These are phyloP conservation scores for Trichosanthes truncata DNA, from an alignment of 306 rosid species.

Conservation along the genomic window DNA sequence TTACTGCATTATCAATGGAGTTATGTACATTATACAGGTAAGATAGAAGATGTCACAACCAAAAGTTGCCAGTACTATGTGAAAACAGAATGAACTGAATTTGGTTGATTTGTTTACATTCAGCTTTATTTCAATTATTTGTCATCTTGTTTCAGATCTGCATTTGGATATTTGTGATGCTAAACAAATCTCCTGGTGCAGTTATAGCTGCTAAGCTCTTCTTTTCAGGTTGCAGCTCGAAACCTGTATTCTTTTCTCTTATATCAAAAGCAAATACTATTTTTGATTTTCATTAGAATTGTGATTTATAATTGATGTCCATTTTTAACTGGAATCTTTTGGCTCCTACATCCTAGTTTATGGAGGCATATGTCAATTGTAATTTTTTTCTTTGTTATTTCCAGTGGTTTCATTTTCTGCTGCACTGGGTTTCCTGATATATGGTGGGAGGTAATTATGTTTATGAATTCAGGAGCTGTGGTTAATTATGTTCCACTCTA, in stretches of 20 bases:
- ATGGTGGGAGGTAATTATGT: constrained; percentile 69
- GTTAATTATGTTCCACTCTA: neutral
- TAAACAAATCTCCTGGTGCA: constrained; percentile 28
- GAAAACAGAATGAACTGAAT: neutral
- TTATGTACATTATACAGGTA: constrained; percentile 50
- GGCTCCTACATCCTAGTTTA: neutral
- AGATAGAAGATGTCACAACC: constrained; percentile 6
- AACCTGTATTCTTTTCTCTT: neutral
- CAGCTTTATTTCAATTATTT: constrained; percentile 2
- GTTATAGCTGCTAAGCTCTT: constrained; percentile 46
- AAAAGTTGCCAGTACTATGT: neutral
- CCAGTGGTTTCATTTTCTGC: constrained; percentile 58
- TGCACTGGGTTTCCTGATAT: constrained; percentile 61
- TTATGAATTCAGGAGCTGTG: neutral
- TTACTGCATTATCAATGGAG: constrained; percentile 49
- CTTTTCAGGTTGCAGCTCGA: constrained; percentile 46
- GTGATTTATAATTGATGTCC: neutral
- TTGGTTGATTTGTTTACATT: neutral
- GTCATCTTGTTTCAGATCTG: constrained; percentile 32
- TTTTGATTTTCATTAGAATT: neutral
- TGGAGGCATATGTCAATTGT: neutral
- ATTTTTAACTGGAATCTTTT: neutral
- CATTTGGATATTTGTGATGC: constrained; percentile 52
- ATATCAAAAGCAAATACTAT: neutral
- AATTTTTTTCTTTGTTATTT: constrained; percentile 19